phyloP scores from a whole-genome alignment of 768 basidiomycete genomes.

The Boletus insuetus region DNA sequence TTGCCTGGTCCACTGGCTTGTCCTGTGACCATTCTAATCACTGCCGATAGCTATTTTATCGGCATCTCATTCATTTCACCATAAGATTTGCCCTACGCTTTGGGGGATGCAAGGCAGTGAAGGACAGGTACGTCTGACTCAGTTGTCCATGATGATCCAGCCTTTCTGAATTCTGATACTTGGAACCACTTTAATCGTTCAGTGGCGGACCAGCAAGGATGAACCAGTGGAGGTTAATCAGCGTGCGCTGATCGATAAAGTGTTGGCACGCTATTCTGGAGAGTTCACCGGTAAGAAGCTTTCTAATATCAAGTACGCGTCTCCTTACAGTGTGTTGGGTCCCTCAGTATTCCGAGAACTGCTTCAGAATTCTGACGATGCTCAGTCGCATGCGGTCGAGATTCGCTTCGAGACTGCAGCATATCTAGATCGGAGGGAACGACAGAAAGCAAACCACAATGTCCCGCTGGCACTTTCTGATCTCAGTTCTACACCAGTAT shows the following conservation, averaged over 20 bases:
- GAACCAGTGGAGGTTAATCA: slow-evolving; percentile 87
- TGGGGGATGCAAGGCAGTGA: background rate
- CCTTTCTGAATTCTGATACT: no score
- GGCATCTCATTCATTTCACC: no score
- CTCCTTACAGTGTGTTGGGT: background rate
- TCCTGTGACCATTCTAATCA: no score
- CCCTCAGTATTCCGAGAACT: background rate
- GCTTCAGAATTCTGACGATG: slow-evolving; percentile 2
- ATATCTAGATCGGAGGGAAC: background rate
- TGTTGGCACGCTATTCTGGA: slow-evolving; percentile 1
- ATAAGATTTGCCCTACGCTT: no score
- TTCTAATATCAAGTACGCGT: slow-evolving; percentile 21
- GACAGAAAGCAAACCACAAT: no score
- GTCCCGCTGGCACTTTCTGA: no score
- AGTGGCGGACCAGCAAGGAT: slow-evolving; percentile 51
- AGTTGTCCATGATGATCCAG: background rate
- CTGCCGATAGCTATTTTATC: no score
- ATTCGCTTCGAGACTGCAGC: background rate
- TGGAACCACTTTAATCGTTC: no score
- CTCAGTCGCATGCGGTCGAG: background rate
- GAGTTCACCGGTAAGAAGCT: slow-evolving; percentile 32
- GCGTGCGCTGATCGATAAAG: slow-evolving; percentile 6
- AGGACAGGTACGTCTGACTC: background rate
- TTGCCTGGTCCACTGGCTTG: no score
- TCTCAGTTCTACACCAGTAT: background rate